A percentile compares a stretch with the other conserved stretches of the same genome.
Evolutionary conservation across 1,139 yeast genomes (phyloP).

Genomic region (Blastobotrys persicus): DNA sequence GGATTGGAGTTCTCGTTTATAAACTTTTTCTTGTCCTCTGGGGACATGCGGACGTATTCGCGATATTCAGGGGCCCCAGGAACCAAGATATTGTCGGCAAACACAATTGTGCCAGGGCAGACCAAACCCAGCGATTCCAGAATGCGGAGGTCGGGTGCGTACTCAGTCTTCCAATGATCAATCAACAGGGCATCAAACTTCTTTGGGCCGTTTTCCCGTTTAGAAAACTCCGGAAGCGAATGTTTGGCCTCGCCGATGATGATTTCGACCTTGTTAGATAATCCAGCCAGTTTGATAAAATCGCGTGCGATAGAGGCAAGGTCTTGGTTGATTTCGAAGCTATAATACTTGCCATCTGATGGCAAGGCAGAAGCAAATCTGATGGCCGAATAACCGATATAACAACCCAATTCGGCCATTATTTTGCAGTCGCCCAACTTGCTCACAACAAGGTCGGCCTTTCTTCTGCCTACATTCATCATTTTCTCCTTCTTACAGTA

Average conservation of each 20-base stretch:
- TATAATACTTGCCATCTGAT: slow-evolving; percentile 19
- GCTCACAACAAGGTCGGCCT: slow-evolving; percentile 9
- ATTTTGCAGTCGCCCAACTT: slow-evolving; percentile 8
- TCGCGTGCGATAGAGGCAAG: slow-evolving; percentile 24
- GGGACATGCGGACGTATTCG: slow-evolving; percentile 7
- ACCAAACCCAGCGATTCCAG: slow-evolving; percentile 19
- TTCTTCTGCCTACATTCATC: slow-evolving; percentile 14
- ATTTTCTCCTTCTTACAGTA: background rate
- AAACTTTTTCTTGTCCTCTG: slow-evolving; percentile 9
- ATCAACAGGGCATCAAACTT: slow-evolving; percentile 22
- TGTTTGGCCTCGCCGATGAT: slow-evolving; percentile 25
- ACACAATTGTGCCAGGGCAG: slow-evolving; percentile 19
- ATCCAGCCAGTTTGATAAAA: slow-evolving; percentile 23
- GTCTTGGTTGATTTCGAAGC: slow-evolving; percentile 22
- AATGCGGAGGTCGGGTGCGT: slow-evolving; percentile 16
- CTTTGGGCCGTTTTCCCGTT: slow-evolving; percentile 9
- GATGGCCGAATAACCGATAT: slow-evolving; percentile 24
- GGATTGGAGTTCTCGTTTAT: background rate
- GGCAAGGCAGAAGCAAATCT: slow-evolving; percentile 24
- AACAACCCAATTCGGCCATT: slow-evolving; percentile 15
- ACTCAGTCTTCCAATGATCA: slow-evolving; percentile 24
- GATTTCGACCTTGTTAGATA: slow-evolving; percentile 22
- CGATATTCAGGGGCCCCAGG: slow-evolving; percentile 13
- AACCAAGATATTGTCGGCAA: slow-evolving; percentile 23
- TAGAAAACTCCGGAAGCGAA: slow-evolving; percentile 17